phyloP scores from a whole-genome alignment of 257 asterid genomes.

The Paulownia fortunei region DNA sequence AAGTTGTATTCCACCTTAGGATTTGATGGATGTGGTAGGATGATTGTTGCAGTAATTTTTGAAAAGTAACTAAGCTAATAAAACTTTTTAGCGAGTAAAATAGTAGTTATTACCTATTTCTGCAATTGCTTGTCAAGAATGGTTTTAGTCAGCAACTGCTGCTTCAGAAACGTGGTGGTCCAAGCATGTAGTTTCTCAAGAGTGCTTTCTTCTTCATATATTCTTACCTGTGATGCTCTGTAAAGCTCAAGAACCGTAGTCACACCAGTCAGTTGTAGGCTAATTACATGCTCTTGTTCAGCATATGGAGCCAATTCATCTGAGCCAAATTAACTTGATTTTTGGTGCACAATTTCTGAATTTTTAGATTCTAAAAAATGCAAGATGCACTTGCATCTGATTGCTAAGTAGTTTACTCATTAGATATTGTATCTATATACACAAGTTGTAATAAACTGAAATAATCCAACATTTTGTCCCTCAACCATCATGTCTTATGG shows the following conservation, averaged over 20 bases:
- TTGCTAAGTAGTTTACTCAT: too few species aligned
- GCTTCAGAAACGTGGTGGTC: conserved; percentile 44
- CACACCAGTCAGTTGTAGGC: conserved; percentile 5
- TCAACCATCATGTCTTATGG: too few species aligned
- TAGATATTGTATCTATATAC: too few species aligned
- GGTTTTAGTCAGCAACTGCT: conserved; percentile 31
- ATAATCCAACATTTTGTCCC: too few species aligned
- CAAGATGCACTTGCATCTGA: too few species aligned
- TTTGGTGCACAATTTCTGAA: neutral
- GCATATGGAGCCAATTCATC: conserved; percentile 44
- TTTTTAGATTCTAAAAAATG: neutral
- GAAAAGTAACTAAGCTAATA: neutral
- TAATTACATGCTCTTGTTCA: conserved; percentile 32
- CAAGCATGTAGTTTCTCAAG: conserved; percentile 45
- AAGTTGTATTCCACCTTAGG: conserved; percentile 48
- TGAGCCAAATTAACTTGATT: neutral
- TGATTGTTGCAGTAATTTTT: too few species aligned
- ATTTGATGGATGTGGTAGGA: too few species aligned
- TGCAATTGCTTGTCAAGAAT: conserved; percentile 34
- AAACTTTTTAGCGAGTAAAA: neutral
- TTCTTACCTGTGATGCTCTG: conserved; percentile 51
- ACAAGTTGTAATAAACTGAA: too few species aligned
- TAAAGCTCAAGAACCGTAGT: conserved; percentile 45
- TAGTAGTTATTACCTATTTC: conserved; percentile 37
- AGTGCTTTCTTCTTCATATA: conserved; percentile 36